Conservation (phyloP, 2,329 filamentous ascomycete genomes). For the Colletotrichum sp. region DNA sequence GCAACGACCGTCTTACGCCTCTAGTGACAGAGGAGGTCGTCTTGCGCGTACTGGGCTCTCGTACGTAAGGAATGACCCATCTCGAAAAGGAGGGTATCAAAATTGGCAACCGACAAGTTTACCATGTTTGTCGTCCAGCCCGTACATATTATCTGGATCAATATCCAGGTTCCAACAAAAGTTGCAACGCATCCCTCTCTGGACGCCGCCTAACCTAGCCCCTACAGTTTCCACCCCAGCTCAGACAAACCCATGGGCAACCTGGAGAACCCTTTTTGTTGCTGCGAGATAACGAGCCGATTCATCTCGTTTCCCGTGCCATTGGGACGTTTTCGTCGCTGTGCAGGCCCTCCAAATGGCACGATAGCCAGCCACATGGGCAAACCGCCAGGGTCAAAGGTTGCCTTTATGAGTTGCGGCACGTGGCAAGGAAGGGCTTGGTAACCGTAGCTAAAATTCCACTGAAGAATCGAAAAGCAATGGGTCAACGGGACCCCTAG, state of each 20-base stretch:
- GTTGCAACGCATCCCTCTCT: neutral
- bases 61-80: neutral
- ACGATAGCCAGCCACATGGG: neutral
- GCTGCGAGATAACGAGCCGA: neutral
- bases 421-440: slow-evolving; percentile 20
- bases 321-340: neutral
- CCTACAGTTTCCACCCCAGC: neutral
- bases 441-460: neutral
- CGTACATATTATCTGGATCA: neutral
- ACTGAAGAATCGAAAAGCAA: slow-evolving; percentile 12
- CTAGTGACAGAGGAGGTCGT: neutral
- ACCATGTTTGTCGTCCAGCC: neutral
- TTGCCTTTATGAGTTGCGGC: neutral
- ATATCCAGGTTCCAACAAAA: neutral
- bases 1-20: neutral
- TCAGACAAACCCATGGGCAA: neutral
- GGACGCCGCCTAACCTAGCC: neutral
- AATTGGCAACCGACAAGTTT: neutral
- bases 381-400: neutral
- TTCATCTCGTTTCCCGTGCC: slow-evolving; percentile 3
- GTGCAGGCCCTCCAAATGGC: neutral
- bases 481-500: neutral
- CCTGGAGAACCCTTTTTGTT: neutral
- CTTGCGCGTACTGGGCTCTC: neutral
- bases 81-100: neutral